Base-by-base conservation (phyloP, 805 yeast genomes). In the Saturnispora silvae region DNA sequence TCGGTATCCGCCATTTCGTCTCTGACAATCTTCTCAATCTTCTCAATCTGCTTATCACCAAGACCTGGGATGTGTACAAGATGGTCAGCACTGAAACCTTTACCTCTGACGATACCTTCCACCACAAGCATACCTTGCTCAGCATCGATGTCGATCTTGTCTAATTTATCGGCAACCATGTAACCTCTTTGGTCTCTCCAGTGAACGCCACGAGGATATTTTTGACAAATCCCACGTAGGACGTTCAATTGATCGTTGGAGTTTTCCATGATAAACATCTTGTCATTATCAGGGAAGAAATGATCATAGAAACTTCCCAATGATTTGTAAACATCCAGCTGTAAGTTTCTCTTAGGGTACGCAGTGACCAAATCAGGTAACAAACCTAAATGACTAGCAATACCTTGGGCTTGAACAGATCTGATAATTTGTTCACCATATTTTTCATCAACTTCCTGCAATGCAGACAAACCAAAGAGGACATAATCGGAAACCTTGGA, bases 131-230 rank as follows among this genome's bases (percentile, higher is more conserved):
- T 44, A 3, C 67, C 67, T 22, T 59, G 59, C 15, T 40, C 29
- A 20, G 62, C 51, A 30, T 49, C 45, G 38, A 46, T 50, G 27
- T 39, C 45, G 9, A 46, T 40, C 4, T 59, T 50, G 17, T 55
- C 47, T 1, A 81, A 65, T 4, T 59, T 51, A 46, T 86, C 94
- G 2, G 94, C 87, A 8, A 92, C 68, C 37, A 92, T 37, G 61
- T 86, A 92, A 6, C 95, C 89, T 53, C 98, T 68, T n/a, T 77
- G 61, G 49, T 89, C 96, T 61, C 97, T 77, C 97, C 98, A 92
- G 18, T 72, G 73, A 33, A 94, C 66, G 1, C 83, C 74, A 52
- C 77, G 78, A 20, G 98, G 98, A 49, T 78, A 73, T 59, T 77
- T 82, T 51, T 89, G 96, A 52, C 95, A 81, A 19, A 92, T 50